Base-by-base conservation (phyloP, 495 filamentous ascomycete genomes). In the Daldinia childiae region DNA sequence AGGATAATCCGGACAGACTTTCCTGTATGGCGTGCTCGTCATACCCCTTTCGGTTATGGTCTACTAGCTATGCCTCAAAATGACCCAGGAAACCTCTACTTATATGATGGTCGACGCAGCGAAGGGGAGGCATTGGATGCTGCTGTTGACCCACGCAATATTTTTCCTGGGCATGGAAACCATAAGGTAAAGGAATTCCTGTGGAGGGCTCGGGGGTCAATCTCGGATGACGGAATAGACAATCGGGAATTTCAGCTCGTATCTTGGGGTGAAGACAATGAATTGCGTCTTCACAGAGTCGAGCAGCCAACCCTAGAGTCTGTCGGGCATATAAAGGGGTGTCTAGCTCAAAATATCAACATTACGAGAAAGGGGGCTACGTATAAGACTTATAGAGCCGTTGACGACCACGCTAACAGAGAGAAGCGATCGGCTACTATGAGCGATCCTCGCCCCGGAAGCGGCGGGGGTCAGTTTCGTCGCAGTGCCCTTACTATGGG, bases 101-200 rank as follows among this genome's bases (percentile, higher is more conserved):
- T 98, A 2, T 98, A 96, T 77, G 93, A 95, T 67, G 85, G 88
- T n/a, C 83, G 87, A 59, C 79, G 81, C 34, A 68, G 69, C 1
- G 76, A 78, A 36, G 79, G 81, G 9, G 77, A 74, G 5, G 78
- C 81, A 0, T 79, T 82, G 1, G 82, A 86, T 41, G 81, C 79
- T 9, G 70, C 80, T 3, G 82, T 83, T 4, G 82, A 83, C n/a
- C 87, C 92, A 24, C 89, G 90, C 6, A 87, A 90, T 69, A 87
- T 87, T 54, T 98, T 97, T 63, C 86, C 88, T 14, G 93, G 93
- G 6, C 95, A 98, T 75, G 86, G 85, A 15, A 89, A 89, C 52
- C 89, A 92, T 62, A 92, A 93, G 71, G 92, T 95, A 26, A 97
- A 97, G 72, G 95, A 98, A 63, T 97, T 98, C 64, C 81, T 98